A percentile compares a stretch with the other conserved stretches of the same genome.
These are phyloP conservation scores for Phialophora expanda DNA, from an alignment of 2,329 filamentous ascomycete genomes.

Conservation along the genomic window DNA sequence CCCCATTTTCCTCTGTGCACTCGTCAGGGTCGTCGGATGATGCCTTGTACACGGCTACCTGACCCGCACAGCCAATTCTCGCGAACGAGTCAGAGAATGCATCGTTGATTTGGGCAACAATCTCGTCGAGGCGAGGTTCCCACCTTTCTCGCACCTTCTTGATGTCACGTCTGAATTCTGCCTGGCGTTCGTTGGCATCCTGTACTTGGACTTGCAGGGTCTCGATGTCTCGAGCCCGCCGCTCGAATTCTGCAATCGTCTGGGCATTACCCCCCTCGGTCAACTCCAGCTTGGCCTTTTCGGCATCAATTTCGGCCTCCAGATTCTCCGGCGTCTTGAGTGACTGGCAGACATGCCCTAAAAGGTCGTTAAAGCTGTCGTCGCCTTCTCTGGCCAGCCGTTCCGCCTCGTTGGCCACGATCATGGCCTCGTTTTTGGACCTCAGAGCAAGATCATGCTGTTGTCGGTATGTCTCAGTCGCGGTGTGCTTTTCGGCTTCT, in stretches of 20 bases:
- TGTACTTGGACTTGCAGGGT: constrained; percentile 52
- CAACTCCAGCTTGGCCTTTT: constrained; percentile 76
- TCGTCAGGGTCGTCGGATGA: constrained; percentile 44
- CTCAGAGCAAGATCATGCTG: constrained; percentile 34
- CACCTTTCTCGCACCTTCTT: constrained; percentile 70
- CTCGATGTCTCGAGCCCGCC: constrained; percentile 70
- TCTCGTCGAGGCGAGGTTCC: constrained; percentile 80
- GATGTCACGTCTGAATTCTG: constrained; percentile 64
- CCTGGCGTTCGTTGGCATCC: constrained; percentile 61
- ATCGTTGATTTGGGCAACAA: constrained; percentile 81
- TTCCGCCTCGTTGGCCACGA: constrained; percentile 42
- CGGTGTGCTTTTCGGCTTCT: constrained; percentile 39
- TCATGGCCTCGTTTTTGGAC: constrained; percentile 31
- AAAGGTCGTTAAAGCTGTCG: constrained; percentile 22
- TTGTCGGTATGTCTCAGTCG: constrained; percentile 17
- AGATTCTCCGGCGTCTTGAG: constrained; percentile 67
- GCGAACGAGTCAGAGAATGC: constrained; percentile 93
- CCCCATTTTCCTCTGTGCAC: constrained; percentile 37
- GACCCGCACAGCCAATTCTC: constrained; percentile 90
- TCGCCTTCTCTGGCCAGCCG: constrained; percentile 37
- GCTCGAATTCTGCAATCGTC: constrained; percentile 77
- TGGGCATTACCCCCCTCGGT: constrained; percentile 70
- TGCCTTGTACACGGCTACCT: constrained; percentile 83
- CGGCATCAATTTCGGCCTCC: constrained; percentile 73
- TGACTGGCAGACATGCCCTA: constrained; percentile 46